Base-by-base conservation (phyloP, 176 grass and related monocot genomes). In the Tillandsia leiboldiana region DNA sequence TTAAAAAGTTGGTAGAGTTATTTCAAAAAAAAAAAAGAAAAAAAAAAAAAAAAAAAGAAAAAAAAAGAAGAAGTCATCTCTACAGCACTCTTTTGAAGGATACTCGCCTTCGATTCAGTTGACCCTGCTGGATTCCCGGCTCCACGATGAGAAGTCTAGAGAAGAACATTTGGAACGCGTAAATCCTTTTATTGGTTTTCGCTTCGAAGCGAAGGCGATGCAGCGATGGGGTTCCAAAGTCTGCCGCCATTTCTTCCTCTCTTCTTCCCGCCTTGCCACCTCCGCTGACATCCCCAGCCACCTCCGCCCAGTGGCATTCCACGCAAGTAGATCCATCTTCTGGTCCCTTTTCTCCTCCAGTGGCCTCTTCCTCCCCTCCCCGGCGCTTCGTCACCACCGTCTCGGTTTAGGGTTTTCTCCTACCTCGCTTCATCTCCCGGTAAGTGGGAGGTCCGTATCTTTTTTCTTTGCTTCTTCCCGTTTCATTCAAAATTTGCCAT, bases 201-300 rank as follows among this genome's bases (percentile, higher is more conserved):
- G 33, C 3, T 42, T 42, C 28, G 11, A 42, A 29, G 63, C 50
- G 42, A 20, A 20, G 49, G 73, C 65, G 75, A 90, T 96, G 91
- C 91, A 83, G 76, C 78, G 81, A 83, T 78, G 87, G 81, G 82
- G 91, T 27, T 63, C 75, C 79, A 80, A 64, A 67, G 69, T 58
- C 63, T 81, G 76, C 76, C 84, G 88, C 76, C 76, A 67, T 64
- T 78, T 86, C 76, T 42, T 66, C 33, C 79, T 82, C 63, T 15
- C 78, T 71, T 73, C 83, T 56, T 90, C 81, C 68, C 73, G 73
- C 1, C 68, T 73, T 29, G 3, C 81, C 70, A 3, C 82, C 51
- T 2, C 61, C 48, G n/a, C 77, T 18, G 12, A 69, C 61, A 63
- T 65, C 53, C 48, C 50, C 59, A 70, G 54, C 9, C 71, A 48